These are phyloP conservation scores for Anisodus acutangulus DNA, from an alignment of 257 asterid species.

Conservation along the genomic window DNA sequence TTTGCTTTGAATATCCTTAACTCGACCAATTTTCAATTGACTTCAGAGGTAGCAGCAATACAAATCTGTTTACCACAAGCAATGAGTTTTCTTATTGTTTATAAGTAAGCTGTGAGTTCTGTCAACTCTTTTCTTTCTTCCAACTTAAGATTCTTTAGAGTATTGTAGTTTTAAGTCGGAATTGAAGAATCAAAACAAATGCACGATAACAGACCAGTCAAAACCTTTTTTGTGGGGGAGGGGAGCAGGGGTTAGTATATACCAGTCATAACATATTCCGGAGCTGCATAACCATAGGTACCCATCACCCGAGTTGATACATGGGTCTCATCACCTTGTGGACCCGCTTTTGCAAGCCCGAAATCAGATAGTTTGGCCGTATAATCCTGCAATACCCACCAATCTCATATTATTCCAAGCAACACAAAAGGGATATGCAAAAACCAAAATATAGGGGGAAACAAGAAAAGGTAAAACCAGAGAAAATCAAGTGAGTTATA, in stretches of 20 bases:
- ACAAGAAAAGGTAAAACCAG: background rate
- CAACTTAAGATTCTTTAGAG: background rate
- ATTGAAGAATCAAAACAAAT: background rate
- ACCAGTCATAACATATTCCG: slow-evolving; percentile 99
- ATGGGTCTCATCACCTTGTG: slow-evolving; percentile 99
- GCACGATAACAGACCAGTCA: background rate
- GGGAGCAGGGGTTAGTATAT: slow-evolving; percentile 27
- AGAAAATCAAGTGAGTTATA: background rate
- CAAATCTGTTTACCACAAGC: no score
- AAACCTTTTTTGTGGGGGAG: background rate
- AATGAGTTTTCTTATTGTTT: no score
- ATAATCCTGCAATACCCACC: slow-evolving; percentile 70
- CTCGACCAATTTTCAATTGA: no score
- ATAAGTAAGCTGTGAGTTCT: no score
- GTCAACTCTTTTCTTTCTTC: background rate
- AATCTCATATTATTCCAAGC: slow-evolving; percentile 19
- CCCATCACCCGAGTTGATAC: slow-evolving; percentile 99
- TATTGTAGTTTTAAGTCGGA: background rate
- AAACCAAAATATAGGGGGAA: background rate
- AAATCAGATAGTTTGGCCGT: slow-evolving; percentile 96
- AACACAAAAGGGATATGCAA: background rate
- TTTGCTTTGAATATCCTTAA: no score
- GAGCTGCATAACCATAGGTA: slow-evolving; percentile 99
- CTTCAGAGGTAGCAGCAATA: no score
- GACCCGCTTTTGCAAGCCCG: slow-evolving; percentile 99